Percentiles rank a stretch among this genome's conserved stretches.
These are phyloP conservation scores for Colletotrichum sp. DNA, from an alignment of 2,329 filamentous ascomycete species.

Conservation along the genomic window DNA sequence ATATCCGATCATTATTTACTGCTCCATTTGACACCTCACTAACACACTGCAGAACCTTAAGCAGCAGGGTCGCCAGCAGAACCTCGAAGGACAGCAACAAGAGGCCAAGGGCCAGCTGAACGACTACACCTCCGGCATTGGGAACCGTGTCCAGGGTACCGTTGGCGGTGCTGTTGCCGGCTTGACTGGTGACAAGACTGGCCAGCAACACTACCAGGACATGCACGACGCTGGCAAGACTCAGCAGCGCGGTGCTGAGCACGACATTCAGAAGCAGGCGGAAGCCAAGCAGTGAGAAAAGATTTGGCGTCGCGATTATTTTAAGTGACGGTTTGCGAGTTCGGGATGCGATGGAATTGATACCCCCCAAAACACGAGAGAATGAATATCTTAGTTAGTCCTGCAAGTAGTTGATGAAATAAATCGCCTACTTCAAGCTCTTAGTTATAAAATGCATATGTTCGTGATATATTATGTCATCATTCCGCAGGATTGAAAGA, in stretches of 20 bases:
- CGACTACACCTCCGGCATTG: conserved; percentile 73
- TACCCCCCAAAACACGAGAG: conserved; percentile 6
- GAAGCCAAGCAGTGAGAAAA: conserved; percentile 41
- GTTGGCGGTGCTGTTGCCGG: conserved; percentile 75
- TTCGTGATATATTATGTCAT: neutral
- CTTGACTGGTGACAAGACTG: conserved; percentile 71
- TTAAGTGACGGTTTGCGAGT: neutral
- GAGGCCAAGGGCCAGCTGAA: conserved; percentile 83
- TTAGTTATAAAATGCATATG: neutral
- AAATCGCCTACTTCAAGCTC: neutral
- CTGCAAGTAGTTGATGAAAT: neutral
- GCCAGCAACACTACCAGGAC: conserved; percentile 68
- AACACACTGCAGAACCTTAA: conserved; percentile 62
- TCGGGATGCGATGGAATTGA: conserved; percentile 11
- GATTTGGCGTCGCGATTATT: neutral
- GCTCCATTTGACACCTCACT: neutral
- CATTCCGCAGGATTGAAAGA: neutral
- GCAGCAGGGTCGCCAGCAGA: conserved; percentile 77
- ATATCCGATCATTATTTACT: neutral
- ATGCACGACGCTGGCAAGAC: conserved; percentile 86
- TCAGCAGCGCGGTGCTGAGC: conserved; percentile 81
- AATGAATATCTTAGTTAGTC: neutral
- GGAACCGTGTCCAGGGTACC: conserved; percentile 71
- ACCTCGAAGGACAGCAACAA: conserved; percentile 77
- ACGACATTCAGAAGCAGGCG: conserved; percentile 77